Evolutionary conservation across 73 alveolate species (phyloP), one percentile per base, ranked within the genome.

Genomic region (Uronychia setigera): DNA sequence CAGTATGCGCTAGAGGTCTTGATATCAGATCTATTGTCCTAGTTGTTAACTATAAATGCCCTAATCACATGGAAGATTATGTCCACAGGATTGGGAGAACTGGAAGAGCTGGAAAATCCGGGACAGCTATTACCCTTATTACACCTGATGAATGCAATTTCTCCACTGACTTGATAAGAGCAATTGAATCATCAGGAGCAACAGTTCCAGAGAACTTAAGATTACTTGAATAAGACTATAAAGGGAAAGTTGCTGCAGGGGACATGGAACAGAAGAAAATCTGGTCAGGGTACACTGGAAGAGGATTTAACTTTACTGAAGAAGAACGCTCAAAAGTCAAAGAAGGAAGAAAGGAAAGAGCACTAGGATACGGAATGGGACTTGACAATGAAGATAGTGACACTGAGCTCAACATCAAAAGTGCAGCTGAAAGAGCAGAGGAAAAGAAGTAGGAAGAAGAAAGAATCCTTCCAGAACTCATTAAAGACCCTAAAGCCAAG

Each of bases 51-150:
- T 98, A 95, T 87, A 87, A 94, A 76, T 95, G 99, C 83, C 99
- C 99, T 0, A 98, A 98, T 90, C 99, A 98, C 83, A 93, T 95
- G 96, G 99, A 98, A 81, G 99, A 98, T 86, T 98, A 97, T 83
- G 96, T 98, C 31, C 99, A 98, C 92, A 93, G 99, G 91, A 97
- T 97, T 29, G 99, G 99, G 13, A 92, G 99, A 75, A 98, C 99
- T 5, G 99, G 99, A 28, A 86, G 99, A 79, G 99, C 99, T 32
- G 99, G 99, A 13, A 91, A 85, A 46, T 92, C 95, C 77, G 99
- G 99, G 19, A 95, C 97, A n/a, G 99, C 99, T 0, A 89, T 89
- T 79, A 98, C 99, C 75, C 97, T 98, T 81, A 95, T 98, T 28
- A 97, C 98, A 60, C 96, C 92, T 29, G 98, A 97, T 9, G 99